These are phyloP conservation scores for Pythium phragmiticola DNA, from an alignment of 352 stramenopile genomes.

Conservation along the genomic window DNA sequence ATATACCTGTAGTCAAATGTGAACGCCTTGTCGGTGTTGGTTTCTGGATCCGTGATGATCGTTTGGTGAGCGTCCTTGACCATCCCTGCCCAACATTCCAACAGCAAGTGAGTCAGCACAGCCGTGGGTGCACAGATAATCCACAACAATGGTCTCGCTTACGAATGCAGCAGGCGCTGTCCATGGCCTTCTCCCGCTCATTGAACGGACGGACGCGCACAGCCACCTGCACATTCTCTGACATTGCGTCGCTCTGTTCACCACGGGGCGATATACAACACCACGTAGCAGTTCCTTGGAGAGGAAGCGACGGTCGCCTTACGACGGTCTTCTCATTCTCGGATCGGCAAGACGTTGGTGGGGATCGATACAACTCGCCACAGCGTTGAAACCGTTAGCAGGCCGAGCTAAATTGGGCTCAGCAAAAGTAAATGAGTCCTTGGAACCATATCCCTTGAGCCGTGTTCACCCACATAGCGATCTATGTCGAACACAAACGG, in stretches of 20 bases:
- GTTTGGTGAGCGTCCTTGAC: constrained; percentile 78
- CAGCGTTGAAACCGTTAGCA: neutral
- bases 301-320: neutral
- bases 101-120: neutral
- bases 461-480: neutral
- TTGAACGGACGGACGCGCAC: constrained; percentile 83
- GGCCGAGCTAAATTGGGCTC: neutral
- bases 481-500: neutral
- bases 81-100: constrained; percentile 44
- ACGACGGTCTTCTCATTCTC: constrained; percentile 1
- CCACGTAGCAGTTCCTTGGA: neutral
- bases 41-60: constrained; percentile 83
- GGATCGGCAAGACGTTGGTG: neutral
- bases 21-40: constrained; percentile 69
- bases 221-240: constrained; percentile 83
- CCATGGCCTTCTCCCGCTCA: constrained; percentile 74
- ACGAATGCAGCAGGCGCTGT: constrained; percentile 66
- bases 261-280: neutral
- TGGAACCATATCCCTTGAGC: neutral
- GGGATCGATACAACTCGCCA: neutral
- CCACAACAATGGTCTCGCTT: neutral
- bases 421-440: neutral
- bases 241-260: constrained; percentile 35
- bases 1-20: constrained; percentile 86
- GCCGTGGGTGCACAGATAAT: neutral